These are phyloP conservation scores for Geoglossum glabrum DNA, from an alignment of 495 filamentous ascomycete genomes.

Conservation along the genomic window DNA sequence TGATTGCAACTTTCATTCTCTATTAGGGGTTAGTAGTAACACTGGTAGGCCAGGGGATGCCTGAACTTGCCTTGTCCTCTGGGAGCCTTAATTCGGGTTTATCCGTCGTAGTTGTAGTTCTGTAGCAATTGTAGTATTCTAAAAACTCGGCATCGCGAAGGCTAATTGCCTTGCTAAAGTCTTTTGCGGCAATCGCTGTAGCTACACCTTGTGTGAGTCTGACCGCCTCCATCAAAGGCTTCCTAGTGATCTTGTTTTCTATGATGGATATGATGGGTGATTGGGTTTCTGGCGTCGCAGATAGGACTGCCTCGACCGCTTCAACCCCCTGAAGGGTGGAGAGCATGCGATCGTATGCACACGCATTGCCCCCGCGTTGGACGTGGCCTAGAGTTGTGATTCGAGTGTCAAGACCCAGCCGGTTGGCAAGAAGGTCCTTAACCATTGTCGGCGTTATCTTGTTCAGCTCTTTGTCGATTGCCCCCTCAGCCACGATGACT, in stretches of 20 bases:
- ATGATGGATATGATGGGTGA: conserved; percentile 87
- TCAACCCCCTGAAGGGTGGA: conserved; percentile 89
- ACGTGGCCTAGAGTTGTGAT: conserved; percentile 94
- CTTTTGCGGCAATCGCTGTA: conserved; percentile 53
- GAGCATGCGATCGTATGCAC: conserved; percentile 87
- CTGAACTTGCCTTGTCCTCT: conserved; percentile 41
- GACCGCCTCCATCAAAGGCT: conserved; percentile 76
- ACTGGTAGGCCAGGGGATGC: background rate
- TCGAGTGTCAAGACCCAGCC: conserved; percentile 68
- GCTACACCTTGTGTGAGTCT: conserved; percentile 65
- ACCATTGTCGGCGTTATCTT: conserved; percentile 64
- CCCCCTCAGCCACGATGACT: conserved; percentile 92
- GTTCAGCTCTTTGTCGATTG: conserved; percentile 65
- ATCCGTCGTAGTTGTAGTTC: conserved; percentile 62
- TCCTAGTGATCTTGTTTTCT: conserved; percentile 93
- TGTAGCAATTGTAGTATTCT: conserved; percentile 77
- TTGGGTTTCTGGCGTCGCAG: conserved; percentile 71
- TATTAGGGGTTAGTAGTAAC: conserved; percentile 14
- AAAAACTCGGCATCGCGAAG: conserved; percentile 84
- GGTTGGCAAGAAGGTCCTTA: conserved; percentile 69
- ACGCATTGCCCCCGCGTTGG: conserved; percentile 78
- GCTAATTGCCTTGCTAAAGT: conserved; percentile 70
- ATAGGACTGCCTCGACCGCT: conserved; percentile 88
- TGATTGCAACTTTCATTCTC: conserved; percentile 83
- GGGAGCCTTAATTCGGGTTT: conserved; percentile 43